Evolutionary conservation across 2,329 filamentous ascomycete species (phyloP), one percentile per base, ranked within the genome.

Genomic region (Pseudophaeomoniella oleicola): DNA sequence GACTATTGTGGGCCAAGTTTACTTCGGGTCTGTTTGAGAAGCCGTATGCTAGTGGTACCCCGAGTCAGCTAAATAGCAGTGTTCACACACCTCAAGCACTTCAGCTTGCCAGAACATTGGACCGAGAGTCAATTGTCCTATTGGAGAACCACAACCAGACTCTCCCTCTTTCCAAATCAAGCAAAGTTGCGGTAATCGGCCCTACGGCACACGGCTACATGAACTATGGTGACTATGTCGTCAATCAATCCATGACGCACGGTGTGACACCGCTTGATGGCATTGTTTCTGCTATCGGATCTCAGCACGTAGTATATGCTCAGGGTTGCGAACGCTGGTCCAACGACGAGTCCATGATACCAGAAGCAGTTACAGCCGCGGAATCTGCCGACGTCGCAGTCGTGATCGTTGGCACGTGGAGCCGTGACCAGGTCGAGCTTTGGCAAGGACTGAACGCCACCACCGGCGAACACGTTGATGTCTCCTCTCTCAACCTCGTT

Each of bases 211-310:
- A 79, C 45, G 75, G 72, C 1, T 79, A 67, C 44, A 75, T 81
- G 65, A 82, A 82, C 47, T 79, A 83, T 40, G 80, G 80, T 35
- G 79, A 83, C 54, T 84, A 84, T 46, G 78, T 84, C 12, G 75
- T 81, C 14, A 32, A 32, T 10, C 13, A 32, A n/a, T 32, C 30
- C 5, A 72, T 75, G 49, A 60, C 64, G 33, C 10, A 37, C 19
- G 80, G 80, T 19, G 69, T 82, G 4, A 82, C 75, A 1, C 80
- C 80, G 3, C 63, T 80, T 3, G 76, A 81, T 40, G 79, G 79
- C 16, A 80, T 84, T 46, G 69, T 66, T 39, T 65, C 69, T 9
- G 70, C 70, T 13, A 69, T 72, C 44, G 56, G 55, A n/a, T 54
- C 62, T 4, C 76, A 71, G 29, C 70, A 59, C 1, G 64, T 83